phyloP scores from a whole-genome alignment of 2,329 filamentous ascomycete species.

The Teratosphaeria nubilosa region DNA sequence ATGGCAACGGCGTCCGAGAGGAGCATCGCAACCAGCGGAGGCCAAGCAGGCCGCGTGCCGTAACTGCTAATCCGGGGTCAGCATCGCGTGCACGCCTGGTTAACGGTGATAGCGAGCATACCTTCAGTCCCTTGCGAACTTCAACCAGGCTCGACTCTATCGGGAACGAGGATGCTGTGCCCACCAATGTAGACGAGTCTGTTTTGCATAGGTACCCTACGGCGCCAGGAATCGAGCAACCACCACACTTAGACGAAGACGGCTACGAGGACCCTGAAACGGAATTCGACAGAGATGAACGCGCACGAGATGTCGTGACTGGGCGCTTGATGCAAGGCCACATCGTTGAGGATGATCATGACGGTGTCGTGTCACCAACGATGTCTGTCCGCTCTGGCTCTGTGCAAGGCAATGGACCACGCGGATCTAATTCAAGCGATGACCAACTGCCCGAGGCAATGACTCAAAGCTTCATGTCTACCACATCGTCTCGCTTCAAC shows the following conservation, averaged over 20 bases:
- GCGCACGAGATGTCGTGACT: constrained; percentile 80
- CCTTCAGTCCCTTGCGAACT: constrained; percentile 22
- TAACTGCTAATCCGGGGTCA: constrained; percentile 9
- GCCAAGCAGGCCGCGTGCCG: constrained; percentile 10
- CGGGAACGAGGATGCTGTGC: constrained; percentile 3
- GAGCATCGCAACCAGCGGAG: constrained; percentile 5
- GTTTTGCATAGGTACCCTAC: constrained; percentile 14
- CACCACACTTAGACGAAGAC: constrained; percentile 18
- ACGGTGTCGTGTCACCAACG: constrained; percentile 68
- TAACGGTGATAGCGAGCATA: constrained; percentile 11
- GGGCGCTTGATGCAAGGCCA: constrained; percentile 87
- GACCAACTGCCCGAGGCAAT: constrained; percentile 65
- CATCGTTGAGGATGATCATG: constrained; percentile 60
- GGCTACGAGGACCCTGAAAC: constrained; percentile 24
- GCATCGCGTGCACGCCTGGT: constrained; percentile 13
- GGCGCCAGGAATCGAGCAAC: constrained; percentile 16
- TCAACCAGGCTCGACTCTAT: constrained; percentile 22
- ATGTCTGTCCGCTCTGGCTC: constrained; percentile 56
- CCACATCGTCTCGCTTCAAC: constrained; percentile 53
- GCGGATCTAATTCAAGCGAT: constrained; percentile 31
- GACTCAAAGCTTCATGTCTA: constrained; percentile 72
- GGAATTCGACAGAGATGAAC: constrained; percentile 34
- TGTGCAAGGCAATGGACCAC: constrained; percentile 33
- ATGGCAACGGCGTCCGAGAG: background rate
- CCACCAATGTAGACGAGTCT: background rate